Conservation (phyloP, 2,329 filamentous ascomycete species). For the Colletotrichum acutatum region DNA sequence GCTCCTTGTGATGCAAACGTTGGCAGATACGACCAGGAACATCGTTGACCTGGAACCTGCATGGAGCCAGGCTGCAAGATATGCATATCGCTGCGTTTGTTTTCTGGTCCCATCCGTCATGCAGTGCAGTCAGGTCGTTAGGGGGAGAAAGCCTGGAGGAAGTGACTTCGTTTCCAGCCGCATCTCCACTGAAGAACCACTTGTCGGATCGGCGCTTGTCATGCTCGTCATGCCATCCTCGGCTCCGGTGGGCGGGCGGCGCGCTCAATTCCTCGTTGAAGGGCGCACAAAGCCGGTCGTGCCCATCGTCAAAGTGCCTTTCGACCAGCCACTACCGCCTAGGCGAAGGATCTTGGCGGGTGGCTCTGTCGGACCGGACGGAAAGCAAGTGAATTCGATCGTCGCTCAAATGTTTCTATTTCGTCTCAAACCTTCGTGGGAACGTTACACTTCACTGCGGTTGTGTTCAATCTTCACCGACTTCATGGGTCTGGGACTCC, state of each 20-base stretch:
- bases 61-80: not conserved
- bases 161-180: not conserved
- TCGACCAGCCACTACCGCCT: not conserved
- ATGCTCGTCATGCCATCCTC: conserved; percentile 23
- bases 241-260: not conserved
- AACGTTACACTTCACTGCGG: conserved; percentile 24
- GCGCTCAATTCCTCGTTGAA: not conserved
- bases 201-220: conserved; percentile 9
- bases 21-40: not conserved
- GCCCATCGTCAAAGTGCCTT: not conserved
- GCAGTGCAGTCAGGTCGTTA: not conserved
- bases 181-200: conserved; percentile 12
- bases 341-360: not conserved
- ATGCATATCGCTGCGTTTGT: not conserved
- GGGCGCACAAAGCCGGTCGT: not conserved
- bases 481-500: not conserved
- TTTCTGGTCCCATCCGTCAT: not conserved
- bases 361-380: not conserved
- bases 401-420: not conserved
- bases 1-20: not conserved
- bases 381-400: not conserved
- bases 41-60: not conserved
- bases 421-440: not conserved
- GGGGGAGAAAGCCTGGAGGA: not conserved
- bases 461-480: conserved; percentile 20